Conservation (phyloP, 768 basidiomycete species). For the Auricularia cornea region DNA sequence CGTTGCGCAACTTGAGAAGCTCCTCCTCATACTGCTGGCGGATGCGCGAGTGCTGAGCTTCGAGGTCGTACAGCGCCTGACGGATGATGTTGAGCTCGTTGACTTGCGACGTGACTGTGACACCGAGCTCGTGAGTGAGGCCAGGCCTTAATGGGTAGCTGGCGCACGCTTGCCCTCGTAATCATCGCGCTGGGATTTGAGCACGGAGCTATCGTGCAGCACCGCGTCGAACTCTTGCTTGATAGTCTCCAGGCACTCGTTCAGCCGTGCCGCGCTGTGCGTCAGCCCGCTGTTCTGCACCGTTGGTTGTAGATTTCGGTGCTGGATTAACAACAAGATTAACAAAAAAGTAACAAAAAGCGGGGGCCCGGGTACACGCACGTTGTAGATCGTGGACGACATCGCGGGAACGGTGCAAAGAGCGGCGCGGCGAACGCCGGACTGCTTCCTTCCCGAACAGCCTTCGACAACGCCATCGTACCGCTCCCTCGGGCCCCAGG, state of each 20-base stretch:
- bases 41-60: conserved; percentile 78
- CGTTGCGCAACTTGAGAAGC: conserved; percentile 57
- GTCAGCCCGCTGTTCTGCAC: conserved; percentile 22
- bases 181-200: conserved; percentile 78
- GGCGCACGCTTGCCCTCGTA: conserved; percentile 78
- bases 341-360: not conserved
- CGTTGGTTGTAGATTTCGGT: conserved; percentile 34
- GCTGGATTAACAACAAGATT: conserved; percentile 20
- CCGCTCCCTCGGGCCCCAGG: too few species aligned
- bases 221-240: conserved; percentile 78
- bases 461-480: too few species aligned
- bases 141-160: conserved; percentile 33
- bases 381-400: conserved; percentile 23
- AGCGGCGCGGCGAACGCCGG: too few species aligned
- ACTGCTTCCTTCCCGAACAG: too few species aligned
- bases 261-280: conserved; percentile 41
- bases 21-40: conserved; percentile 85
- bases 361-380: conserved; percentile 9
- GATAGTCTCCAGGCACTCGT: conserved; percentile 74
- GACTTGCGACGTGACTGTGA: conserved; percentile 72
- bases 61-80: conserved; percentile 85
- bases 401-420: conserved; percentile 4
- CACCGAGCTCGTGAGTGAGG: not conserved
- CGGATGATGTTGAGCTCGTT: conserved; percentile 86
- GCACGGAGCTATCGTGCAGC: conserved; percentile 52